Evolutionary conservation across 148 eudicot genomes (phyloP).

Genomic region (Fagopyrum homotropicum): DNA sequence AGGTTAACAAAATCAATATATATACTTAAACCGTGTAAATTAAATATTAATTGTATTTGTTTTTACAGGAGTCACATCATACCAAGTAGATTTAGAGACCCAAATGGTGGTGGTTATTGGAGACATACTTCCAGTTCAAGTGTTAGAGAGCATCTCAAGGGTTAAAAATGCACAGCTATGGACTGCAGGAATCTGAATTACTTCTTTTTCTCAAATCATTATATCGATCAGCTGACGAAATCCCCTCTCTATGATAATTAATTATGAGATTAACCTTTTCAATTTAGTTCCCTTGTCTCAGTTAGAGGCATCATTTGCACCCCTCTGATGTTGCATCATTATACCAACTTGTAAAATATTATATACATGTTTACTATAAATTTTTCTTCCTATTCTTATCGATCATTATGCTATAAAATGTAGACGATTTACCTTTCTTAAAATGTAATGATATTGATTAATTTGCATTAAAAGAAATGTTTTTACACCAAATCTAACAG

Average conservation of each 20-base stretch:
- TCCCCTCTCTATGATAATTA: not conserved
- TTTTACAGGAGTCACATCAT: conserved; percentile 65
- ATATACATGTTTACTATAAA: not conserved
- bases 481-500: not conserved
- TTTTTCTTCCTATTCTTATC: not conserved
- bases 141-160: conserved; percentile 74
- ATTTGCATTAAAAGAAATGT: not conserved
- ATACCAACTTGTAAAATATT: not conserved
- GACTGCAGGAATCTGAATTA: conserved; percentile 35
- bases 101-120: conserved; percentile 91
- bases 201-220: not conserved
- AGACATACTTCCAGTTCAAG: conserved; percentile 75
- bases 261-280: not conserved
- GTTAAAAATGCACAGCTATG: conserved; percentile 75
- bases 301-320: not conserved
- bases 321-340: not conserved
- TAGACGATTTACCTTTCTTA: not conserved
- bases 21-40: not conserved
- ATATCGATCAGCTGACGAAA: not conserved
- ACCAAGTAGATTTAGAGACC: conserved; percentile 77
- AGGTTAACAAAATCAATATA: conserved; percentile 29
- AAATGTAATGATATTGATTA: not conserved
- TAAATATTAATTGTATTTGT: not conserved
- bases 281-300: not conserved
- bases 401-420: not conserved